These are phyloP conservation scores for Galeopsis tetrahit DNA, from an alignment of 257 asterid species.

Conservation along the genomic window DNA sequence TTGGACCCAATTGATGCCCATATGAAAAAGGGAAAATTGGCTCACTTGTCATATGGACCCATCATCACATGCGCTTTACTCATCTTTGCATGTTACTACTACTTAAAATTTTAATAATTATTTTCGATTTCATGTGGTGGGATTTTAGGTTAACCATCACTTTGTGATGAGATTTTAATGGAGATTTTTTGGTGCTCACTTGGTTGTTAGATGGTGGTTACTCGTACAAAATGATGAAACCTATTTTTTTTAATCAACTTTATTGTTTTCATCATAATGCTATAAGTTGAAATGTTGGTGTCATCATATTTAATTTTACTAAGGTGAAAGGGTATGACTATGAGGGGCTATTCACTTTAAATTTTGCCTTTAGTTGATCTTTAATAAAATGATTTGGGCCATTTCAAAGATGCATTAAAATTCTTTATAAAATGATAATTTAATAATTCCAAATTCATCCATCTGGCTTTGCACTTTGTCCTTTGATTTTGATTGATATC, in stretches of 20 bases:
- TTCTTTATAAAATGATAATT: too few species aligned
- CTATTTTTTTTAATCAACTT: not conserved
- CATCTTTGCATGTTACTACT: constrained; percentile 37
- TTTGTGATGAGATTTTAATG: constrained; percentile 18
- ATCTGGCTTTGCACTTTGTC: too few species aligned
- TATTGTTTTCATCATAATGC: not conserved
- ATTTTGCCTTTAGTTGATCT: not conserved
- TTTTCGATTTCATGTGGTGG: constrained; percentile 20
- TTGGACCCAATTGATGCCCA: constrained; percentile 36
- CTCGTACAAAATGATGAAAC: not conserved
- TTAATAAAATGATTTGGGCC: not conserved
- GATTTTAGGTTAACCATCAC: not conserved
- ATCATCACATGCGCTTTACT: constrained; percentile 54
- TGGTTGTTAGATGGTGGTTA: constrained; percentile 24
- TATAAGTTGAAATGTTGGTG: not conserved
- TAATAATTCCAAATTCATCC: too few species aligned
- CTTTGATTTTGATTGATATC: too few species aligned
- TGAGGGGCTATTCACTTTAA: not conserved
- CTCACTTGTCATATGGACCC: constrained; percentile 54
- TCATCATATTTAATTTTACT: not conserved
- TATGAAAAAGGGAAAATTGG: constrained; percentile 23
- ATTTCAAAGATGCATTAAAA: too few species aligned
- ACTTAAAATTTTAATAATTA: constrained; percentile 9
- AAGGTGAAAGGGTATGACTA: not conserved
- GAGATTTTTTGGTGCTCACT: constrained; percentile 9